Base-by-base conservation (phyloP, 2,329 filamentous ascomycete genomes). In the Cucurbitaria berberidis region DNA sequence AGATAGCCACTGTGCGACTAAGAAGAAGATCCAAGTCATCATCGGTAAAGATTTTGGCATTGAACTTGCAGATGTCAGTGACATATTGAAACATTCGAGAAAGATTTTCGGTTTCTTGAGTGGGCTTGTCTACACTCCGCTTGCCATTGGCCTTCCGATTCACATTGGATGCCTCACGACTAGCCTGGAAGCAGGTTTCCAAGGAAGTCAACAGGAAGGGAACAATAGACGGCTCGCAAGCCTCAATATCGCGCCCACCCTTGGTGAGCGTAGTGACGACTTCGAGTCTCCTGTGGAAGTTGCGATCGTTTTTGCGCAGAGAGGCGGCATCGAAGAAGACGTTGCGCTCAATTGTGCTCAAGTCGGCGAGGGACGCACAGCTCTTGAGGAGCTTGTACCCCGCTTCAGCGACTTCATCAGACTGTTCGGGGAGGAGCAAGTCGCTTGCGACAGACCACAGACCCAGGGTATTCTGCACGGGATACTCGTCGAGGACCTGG, bases 41-140 rank as follows among this genome's bases (percentile, higher is more conserved):
- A 58, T 89, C 86, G 58, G 83, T 82, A 21, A 88, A 85, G 27
- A 86, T 81, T 60, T 87, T 88, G 70, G 86, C 89, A 69, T 88
- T 90, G 78, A 90, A 92, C 68, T 90, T 91, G 76, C 90, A 85
- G 48, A 90, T 80, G 57, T 89, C 85, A 51, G 83, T 81, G 48
- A 89, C 80, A 60, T 87, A 89, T 11, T 78, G 74, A 66, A 91
- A 91, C 2, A 91, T 74, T 42, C 84, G 81, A 2, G 82, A 77
- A 47, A 92, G 52, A 34, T 69, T 69, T 19, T 66, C 63, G 8
- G 65, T 60, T 43, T 76, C 72, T 35, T 58, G 61, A 15, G 61
- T 41, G 5, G 63, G 60, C 7, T 59, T 58, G 16, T 61, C 59
- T 15, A 52, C 51, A 18, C 51, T 63, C 30, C 64, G 68, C 49